These are phyloP conservation scores for Clonostachys byssicola DNA, from an alignment of 2,329 filamentous ascomycete species.

Conservation along the genomic window DNA sequence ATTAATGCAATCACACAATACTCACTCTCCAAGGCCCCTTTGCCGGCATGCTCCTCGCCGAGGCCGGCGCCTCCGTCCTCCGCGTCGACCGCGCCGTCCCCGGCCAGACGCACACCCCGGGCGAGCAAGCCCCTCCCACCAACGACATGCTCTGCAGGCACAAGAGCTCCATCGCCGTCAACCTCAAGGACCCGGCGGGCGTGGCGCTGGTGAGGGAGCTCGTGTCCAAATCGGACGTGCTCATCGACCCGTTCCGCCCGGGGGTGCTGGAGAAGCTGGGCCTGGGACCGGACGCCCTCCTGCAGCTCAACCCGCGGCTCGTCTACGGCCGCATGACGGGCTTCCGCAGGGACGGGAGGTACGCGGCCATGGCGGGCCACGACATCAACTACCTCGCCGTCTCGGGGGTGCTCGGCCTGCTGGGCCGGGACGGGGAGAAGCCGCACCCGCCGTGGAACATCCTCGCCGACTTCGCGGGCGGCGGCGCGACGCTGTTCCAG, in stretches of 20 bases:
- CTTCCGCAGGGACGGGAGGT: conserved; percentile 82
- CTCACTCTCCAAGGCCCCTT: conserved; percentile 64
- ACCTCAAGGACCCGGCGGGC: conserved; percentile 68
- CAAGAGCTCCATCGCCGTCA: conserved; percentile 76
- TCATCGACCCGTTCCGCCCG: conserved; percentile 92
- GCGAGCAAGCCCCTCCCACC: conserved; percentile 36
- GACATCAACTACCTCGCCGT: conserved; percentile 97
- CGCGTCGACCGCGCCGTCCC: conserved; percentile 70
- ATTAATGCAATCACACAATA: neutral
- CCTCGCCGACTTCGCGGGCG: conserved; percentile 86
- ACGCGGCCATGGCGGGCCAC: conserved; percentile 84
- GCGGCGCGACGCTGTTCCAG: conserved; percentile 76
- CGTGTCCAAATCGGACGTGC: conserved; percentile 67
- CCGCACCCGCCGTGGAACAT: conserved; percentile 82
- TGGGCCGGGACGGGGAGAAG: conserved; percentile 65
- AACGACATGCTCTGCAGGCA: conserved; percentile 72
- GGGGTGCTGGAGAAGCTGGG: conserved; percentile 84
- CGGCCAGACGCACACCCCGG: conserved; percentile 28
- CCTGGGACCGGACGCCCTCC: conserved; percentile 67
- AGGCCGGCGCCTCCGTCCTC: conserved; percentile 83
- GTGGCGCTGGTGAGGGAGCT: conserved; percentile 63
- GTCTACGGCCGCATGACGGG: conserved; percentile 86
- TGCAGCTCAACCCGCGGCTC: conserved; percentile 65
- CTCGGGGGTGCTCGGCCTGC: conserved; percentile 70
- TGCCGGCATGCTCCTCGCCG: conserved; percentile 81